These are phyloP conservation scores for Dendrocalamus sinicus DNA, from an alignment of 176 grass and related monocot genomes.

Conservation along the genomic window DNA sequence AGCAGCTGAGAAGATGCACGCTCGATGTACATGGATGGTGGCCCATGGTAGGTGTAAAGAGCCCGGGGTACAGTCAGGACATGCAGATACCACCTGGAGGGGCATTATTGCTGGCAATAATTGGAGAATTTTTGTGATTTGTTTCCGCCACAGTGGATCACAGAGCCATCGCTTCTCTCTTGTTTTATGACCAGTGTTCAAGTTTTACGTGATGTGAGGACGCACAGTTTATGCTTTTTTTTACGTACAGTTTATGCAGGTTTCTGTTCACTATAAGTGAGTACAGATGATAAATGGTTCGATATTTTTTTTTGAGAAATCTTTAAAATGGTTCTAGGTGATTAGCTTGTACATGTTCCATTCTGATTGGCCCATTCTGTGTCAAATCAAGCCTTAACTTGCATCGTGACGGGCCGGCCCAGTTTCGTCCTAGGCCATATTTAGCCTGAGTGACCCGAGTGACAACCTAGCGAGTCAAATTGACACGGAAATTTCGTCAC, in stretches of 20 bases:
- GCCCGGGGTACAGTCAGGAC: neutral
- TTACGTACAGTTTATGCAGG: neutral
- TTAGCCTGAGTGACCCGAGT: no score
- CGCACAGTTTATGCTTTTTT: no score
- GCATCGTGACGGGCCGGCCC: no score
- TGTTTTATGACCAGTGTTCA: neutral
- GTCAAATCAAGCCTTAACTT: no score
- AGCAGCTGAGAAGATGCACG: conserved; percentile 7
- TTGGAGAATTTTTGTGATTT: neutral
- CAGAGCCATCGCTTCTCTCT: no score
- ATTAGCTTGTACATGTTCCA: no score
- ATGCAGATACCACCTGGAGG: neutral
- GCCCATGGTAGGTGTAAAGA: neutral
- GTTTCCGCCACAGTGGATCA: neutral
- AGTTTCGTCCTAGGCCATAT: no score
- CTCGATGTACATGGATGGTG: neutral
- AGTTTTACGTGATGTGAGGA: neutral
- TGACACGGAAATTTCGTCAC: neutral
- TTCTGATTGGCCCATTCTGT: no score
- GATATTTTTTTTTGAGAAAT: no score
- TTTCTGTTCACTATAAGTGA: no score
- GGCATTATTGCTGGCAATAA: conserved; percentile 1
- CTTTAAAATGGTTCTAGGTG: no score
- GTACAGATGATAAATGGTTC: no score
- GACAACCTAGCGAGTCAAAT: neutral